These are phyloP conservation scores for Scytalidium lignicola DNA, from an alignment of 2,329 filamentous ascomycete genomes.

Conservation along the genomic window DNA sequence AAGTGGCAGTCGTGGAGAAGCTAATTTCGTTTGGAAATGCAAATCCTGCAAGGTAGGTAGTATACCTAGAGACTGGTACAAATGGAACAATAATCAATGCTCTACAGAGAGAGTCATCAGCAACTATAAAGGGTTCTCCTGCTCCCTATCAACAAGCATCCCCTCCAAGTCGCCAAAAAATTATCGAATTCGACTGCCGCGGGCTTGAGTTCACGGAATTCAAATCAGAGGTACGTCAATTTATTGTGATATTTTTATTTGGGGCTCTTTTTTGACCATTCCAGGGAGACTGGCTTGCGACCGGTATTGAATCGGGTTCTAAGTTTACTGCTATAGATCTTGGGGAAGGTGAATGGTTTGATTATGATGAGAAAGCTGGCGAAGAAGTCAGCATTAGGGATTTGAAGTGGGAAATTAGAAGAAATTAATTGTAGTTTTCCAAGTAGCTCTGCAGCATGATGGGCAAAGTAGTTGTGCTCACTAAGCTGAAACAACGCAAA, in stretches of 20 bases:
- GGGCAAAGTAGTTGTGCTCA: background rate
- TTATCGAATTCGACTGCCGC: constrained; percentile 89
- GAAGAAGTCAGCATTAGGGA: constrained; percentile 93
- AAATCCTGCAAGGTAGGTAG: constrained; percentile 84
- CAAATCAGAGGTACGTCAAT: constrained; percentile 67
- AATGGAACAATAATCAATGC: constrained; percentile 1
- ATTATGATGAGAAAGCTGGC: constrained; percentile 90
- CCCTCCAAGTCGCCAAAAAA: constrained; percentile 68
- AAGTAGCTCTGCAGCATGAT: too few species aligned
- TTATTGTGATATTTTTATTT: background rate
- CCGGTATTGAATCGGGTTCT: constrained; percentile 72
- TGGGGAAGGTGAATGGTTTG: constrained; percentile 90
- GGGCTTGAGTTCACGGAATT: constrained; percentile 91
- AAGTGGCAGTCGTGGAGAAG: constrained; percentile 88
- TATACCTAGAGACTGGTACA: background rate
- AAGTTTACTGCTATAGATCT: constrained; percentile 81
- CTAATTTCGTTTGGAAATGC: constrained; percentile 99
- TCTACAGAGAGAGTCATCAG: constrained; percentile 72
- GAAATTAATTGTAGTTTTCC: constrained; percentile 16
- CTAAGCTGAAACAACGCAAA: background rate
- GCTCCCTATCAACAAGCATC: constrained; percentile 65
- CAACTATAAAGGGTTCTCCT: constrained; percentile 72
- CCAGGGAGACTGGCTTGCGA: constrained; percentile 85
- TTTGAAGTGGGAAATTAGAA: constrained; percentile 72
- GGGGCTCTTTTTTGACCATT: background rate